Evolutionary conservation across 768 basidiomycete genomes (phyloP).

Genomic region (Coprinopsis marcescibilis): DNA sequence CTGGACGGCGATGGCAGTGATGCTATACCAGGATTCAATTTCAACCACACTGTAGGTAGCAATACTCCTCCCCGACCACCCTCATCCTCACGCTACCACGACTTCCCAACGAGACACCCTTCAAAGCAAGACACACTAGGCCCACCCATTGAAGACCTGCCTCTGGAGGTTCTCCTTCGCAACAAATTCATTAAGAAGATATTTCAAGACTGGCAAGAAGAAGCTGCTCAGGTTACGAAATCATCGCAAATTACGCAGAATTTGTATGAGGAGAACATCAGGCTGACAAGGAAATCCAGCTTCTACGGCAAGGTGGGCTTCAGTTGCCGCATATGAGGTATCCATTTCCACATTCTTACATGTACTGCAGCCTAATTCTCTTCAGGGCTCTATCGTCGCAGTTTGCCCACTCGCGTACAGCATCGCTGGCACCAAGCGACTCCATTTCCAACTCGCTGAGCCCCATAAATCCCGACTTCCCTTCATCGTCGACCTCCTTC

Average conservation of each 20-base stretch:
- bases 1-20: too few species aligned
- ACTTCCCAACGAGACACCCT: too few species aligned
- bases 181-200: neutral
- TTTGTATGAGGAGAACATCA: neutral
- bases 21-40: too few species aligned
- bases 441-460: neutral
- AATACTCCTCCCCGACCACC: too few species aligned
- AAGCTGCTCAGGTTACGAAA: neutral
- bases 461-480: neutral
- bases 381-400: neutral
- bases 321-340: neutral
- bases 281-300: neutral
- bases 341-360: neutral
- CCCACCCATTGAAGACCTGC: neutral
- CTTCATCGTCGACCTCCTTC: neutral
- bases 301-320: too few species aligned
- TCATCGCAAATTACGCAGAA: neutral
- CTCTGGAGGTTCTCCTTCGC: neutral
- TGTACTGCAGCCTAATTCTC: neutral
- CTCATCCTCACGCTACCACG: too few species aligned
- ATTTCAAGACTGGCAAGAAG: neutral
- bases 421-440: neutral
- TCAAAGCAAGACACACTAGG: neutral
- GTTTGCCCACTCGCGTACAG: neutral
- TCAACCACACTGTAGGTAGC: too few species aligned